Evolutionary conservation across 257 asterid genomes (phyloP), one percentile per base, ranked within the genome.

Genomic region (Fraxinus quadrangulata): DNA sequence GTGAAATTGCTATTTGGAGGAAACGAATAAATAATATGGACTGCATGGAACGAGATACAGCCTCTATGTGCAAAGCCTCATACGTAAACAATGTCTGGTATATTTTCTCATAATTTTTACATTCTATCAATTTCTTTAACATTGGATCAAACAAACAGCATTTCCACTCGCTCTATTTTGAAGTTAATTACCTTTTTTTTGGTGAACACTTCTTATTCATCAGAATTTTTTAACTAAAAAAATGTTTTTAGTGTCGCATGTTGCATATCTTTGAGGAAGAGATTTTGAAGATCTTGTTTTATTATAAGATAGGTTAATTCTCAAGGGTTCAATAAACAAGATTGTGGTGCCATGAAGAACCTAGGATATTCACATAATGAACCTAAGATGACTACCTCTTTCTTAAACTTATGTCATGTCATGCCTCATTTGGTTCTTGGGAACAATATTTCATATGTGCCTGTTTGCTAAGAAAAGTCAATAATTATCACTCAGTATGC

Each of bases 1-100:
- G 79, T 42, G 89, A 81, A 76, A 83, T 81, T 65, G 85, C 85
- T 54, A 81, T 86, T 47, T 86, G 89, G 89, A 86, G 84, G 79
- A 86, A 86, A 69, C 73, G 81, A 54, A 82, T 74, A 67, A 86
- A 86, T 67, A 74, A 74, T 8, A 78, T 78, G 71, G 74, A 70
- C 66, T 83, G 87, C 75, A 71, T 65, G 63, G 85, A 76, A 61
- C 77, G 80, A 56, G 87, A 85, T 39, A 66, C 83, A 21, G 83
- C 81, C 26, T 76, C 75, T 72, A 72, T 72, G 65, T 85, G 89
- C 75, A 77, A 47, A 49, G 56, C 75, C 56, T 45, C 84, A 5
- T 80, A 81, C 12, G 69, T 75, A 61, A 83, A 71, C 56, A 75
- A 73, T 72, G 82, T 83, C 54, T 85, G 89, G 89, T 85, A 83